Percentiles rank a stretch among this genome's conserved stretches.
These are phyloP conservation scores for Fusarium longipes DNA, from an alignment of 2,329 filamentous ascomycete species.

Conservation along the genomic window DNA sequence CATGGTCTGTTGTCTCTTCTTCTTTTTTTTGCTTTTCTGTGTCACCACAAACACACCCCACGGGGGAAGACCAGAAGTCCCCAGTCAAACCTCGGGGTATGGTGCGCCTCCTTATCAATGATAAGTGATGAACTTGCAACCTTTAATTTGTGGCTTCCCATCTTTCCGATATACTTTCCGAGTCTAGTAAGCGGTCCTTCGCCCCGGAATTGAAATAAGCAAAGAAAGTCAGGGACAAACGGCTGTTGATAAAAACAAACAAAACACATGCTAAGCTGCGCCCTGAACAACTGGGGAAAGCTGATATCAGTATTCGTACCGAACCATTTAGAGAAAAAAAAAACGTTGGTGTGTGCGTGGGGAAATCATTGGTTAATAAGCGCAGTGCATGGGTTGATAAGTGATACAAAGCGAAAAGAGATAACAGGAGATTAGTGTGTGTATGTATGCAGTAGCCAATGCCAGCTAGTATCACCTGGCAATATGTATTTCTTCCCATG, in stretches of 20 bases:
- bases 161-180: constrained; percentile 31
- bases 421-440: constrained; percentile 13
- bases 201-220: constrained; percentile 20
- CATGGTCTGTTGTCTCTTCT: neutral
- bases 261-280: constrained; percentile 9
- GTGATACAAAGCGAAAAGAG: constrained; percentile 15
- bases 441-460: constrained; percentile 7
- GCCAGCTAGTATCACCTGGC: constrained; percentile 25
- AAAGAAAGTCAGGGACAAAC: constrained; percentile 15
- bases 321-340: neutral
- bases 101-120: constrained; percentile 22
- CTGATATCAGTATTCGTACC: neutral
- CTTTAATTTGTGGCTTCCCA: constrained; percentile 25
- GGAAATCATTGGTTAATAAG: constrained; percentile 10
- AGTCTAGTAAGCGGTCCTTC: constrained; percentile 4
- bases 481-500: constrained; percentile 30
- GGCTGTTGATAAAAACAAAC: constrained; percentile 15
- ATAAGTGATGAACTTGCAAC: neutral
- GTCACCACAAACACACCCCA: constrained; percentile 30
- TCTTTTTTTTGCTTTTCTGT: constrained; percentile 38
- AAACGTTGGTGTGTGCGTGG: neutral
- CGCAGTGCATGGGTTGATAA: constrained; percentile 9
- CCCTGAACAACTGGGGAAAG: constrained; percentile 16
- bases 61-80: constrained; percentile 11
- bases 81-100: constrained; percentile 20